A percentile compares a stretch with the other conserved stretches of the same genome.
These are phyloP conservation scores for Talaromyces sp. DNA, from an alignment of 2,329 filamentous ascomycete genomes.

Conservation along the genomic window DNA sequence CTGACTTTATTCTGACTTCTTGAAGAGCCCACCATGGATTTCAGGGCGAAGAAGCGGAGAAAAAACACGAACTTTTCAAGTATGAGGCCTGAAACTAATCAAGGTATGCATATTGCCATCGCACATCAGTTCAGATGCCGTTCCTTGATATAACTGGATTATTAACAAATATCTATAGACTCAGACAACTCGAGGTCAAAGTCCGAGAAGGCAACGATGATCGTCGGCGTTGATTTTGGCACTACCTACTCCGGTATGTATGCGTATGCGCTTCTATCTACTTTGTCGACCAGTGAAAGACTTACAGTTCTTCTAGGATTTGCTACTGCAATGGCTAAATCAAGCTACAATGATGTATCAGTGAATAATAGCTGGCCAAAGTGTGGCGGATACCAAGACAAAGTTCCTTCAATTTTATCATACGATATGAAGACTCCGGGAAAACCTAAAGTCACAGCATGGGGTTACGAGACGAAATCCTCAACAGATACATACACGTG, in stretches of 20 bases:
- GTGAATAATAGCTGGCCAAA: background rate
- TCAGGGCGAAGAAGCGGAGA: background rate
- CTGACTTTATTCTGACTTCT: background rate
- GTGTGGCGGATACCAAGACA: background rate
- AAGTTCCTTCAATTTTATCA: background rate
- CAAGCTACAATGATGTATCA: background rate
- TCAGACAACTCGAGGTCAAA: background rate
- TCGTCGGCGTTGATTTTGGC: constrained; percentile 10
- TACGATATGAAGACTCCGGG: background rate
- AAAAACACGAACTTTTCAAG: background rate
- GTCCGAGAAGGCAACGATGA: background rate
- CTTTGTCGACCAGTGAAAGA: background rate
- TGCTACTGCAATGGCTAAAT: background rate
- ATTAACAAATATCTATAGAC: background rate
- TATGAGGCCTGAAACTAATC: background rate
- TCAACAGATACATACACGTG: constrained; percentile 1
- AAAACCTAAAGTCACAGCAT: background rate
- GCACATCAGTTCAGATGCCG: background rate
- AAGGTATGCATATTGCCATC: background rate
- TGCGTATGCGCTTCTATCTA: too few relatives aligned
- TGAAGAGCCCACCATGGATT: background rate
- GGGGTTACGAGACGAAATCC: background rate
- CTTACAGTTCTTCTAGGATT: background rate
- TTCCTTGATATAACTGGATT: background rate
- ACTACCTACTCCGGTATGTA: constrained; percentile 12